Evolutionary conservation across 805 yeast genomes (phyloP).

Genomic region (Candida insectorum): DNA sequence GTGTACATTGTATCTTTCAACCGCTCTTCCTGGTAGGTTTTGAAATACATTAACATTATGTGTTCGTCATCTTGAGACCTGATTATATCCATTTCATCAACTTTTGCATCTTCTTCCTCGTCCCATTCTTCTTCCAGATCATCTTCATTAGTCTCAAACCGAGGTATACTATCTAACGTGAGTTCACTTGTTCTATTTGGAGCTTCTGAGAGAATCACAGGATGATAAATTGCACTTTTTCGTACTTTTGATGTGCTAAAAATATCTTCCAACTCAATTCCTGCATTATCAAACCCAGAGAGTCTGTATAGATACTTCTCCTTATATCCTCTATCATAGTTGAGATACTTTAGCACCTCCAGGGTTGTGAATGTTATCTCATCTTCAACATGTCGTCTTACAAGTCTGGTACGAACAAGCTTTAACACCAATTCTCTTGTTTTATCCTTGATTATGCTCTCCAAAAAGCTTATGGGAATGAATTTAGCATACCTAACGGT

Average conservation of each 20-base stretch:
- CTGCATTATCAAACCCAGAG: conserved; percentile 2
- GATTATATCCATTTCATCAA: conserved; percentile 13
- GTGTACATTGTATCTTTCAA: conserved; percentile 5
- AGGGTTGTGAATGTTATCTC: too few relatives aligned
- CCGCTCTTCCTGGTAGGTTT: conserved; percentile 9
- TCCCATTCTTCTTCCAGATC: conserved; percentile 8
- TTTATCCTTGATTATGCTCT: neutral
- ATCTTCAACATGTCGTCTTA: too few relatives aligned
- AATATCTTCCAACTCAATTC: conserved; percentile 4
- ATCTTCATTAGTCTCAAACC: conserved; percentile 6
- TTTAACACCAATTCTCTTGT: neutral
- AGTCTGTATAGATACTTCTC: conserved; percentile 2
- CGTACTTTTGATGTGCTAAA: neutral
- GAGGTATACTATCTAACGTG: conserved; percentile 7
- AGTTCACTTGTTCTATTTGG: neutral
- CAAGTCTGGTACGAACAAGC: neutral
- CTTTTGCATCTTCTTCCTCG: conserved; percentile 8
- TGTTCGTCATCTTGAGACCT: conserved; percentile 17
- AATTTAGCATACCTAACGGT: too few relatives aligned
- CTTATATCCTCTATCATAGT: neutral
- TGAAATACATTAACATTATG: conserved; percentile 14
- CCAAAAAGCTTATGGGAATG: too few relatives aligned
- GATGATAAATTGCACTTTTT: neutral
- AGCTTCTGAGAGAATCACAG: neutral
- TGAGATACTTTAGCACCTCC: too few relatives aligned